These are phyloP conservation scores for Calvatia gigantea DNA, from an alignment of 768 basidiomycete genomes.

Conservation along the genomic window DNA sequence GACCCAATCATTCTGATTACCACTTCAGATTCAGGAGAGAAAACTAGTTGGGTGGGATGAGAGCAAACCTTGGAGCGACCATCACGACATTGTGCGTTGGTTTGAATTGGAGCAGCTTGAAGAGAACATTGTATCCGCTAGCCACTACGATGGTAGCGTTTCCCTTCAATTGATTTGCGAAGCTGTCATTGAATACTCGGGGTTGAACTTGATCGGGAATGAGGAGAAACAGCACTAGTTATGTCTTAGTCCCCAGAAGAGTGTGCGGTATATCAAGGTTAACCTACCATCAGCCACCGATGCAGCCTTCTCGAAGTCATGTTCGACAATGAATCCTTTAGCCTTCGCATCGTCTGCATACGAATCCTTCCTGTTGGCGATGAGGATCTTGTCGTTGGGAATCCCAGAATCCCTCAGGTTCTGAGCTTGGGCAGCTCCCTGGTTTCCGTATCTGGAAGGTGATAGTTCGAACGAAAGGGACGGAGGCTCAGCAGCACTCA, in stretches of 20 bases:
- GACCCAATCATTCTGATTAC: slow-evolving; percentile 58
- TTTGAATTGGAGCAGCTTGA: slow-evolving; percentile 51
- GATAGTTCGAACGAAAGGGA: not conserved
- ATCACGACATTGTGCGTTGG: slow-evolving; percentile 57
- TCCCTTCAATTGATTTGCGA: slow-evolving; percentile 48
- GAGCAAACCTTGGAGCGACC: slow-evolving; percentile 56
- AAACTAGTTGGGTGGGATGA: not conserved
- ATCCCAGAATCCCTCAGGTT: slow-evolving; percentile 63
- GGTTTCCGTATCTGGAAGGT: slow-evolving; percentile 54
- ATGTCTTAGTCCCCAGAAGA: not conserved
- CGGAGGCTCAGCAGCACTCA: slow-evolving; percentile 19
- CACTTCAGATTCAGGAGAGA: not conserved
- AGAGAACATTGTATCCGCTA: slow-evolving; percentile 66
- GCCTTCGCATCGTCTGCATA: slow-evolving; percentile 56
- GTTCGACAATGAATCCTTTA: slow-evolving; percentile 55
- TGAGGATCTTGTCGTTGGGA: slow-evolving; percentile 54
- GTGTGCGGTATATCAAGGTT: not conserved
- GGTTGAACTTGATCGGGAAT: slow-evolving; percentile 66
- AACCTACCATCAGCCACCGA: slow-evolving; percentile 48
- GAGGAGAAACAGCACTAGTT: slow-evolving; percentile 53
- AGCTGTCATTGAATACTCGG: slow-evolving; percentile 52
- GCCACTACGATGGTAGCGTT: slow-evolving; percentile 52
- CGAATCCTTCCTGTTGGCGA: slow-evolving; percentile 54
- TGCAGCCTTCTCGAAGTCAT: slow-evolving; percentile 54
- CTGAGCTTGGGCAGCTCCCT: slow-evolving; percentile 65